Percentiles rank a stretch among this genome's conserved stretches.
Evolutionary conservation across 192 early-diverging fungal species (phyloP).

Genomic region (Gonapodya prolifera): DNA sequence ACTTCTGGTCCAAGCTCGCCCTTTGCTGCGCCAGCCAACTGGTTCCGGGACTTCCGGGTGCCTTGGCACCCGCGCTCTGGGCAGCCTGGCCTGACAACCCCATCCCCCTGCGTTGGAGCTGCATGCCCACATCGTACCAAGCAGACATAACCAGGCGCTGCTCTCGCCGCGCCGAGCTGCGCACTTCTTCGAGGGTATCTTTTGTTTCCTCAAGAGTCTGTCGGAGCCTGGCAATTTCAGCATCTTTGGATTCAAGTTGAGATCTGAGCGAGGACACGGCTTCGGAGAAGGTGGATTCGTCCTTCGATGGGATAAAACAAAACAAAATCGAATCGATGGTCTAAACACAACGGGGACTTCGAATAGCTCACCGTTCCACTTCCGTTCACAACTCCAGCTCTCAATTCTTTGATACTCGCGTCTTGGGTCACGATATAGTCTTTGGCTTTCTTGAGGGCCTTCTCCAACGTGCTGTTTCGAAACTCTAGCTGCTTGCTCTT

Average conservation of each 20-base stretch:
- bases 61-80: neutral
- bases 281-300: neutral
- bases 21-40: neutral
- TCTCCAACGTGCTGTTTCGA: neutral
- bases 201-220: constrained; percentile 13
- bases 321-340: too few relatives aligned
- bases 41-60: neutral
- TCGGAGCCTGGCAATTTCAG: neutral
- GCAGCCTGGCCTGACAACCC: neutral
- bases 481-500: neutral
- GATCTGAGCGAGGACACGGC: neutral
- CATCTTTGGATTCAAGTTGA: neutral
- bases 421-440: neutral
- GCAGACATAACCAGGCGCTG: constrained; percentile 71
- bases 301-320: neutral
- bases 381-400: neutral
- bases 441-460: constrained; percentile 4
- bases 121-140: constrained; percentile 48
- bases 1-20: neutral
- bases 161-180: constrained; percentile 60
- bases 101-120: constrained; percentile 16
- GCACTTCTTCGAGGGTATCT: constrained; percentile 58
- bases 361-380: too few relatives aligned
- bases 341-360: too few relatives aligned
- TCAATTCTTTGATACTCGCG: neutral